A percentile compares a stretch with the other conserved stretches of the same genome.
These are phyloP conservation scores for Gymnopilus junonius DNA, from an alignment of 768 basidiomycete genomes.

Conservation along the genomic window DNA sequence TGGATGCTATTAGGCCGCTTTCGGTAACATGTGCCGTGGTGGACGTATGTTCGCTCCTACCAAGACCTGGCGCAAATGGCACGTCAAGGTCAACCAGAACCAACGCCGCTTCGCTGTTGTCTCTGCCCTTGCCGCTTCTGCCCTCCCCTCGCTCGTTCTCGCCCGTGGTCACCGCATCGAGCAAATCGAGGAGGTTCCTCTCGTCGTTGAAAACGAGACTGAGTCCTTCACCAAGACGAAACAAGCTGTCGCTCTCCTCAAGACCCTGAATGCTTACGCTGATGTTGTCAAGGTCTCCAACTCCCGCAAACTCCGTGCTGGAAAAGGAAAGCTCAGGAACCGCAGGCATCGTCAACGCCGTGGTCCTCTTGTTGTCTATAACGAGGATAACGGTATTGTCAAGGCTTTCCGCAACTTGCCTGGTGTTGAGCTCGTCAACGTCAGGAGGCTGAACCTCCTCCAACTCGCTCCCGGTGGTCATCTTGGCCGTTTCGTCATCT, in stretches of 20 bases:
- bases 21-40: slow-evolving; percentile 99
- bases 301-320: slow-evolving; percentile 95
- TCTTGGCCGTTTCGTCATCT: slow-evolving; percentile 98
- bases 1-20: slow-evolving; percentile 72
- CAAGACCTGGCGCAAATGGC: slow-evolving; percentile 99
- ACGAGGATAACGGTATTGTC: slow-evolving; percentile 96
- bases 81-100: slow-evolving; percentile 99
- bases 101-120: slow-evolving; percentile 98
- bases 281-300: slow-evolving; percentile 98
- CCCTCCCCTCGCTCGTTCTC: slow-evolving; percentile 96
- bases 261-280: slow-evolving; percentile 84
- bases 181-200: slow-evolving; percentile 93
- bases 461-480: slow-evolving; percentile 99
- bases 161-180: slow-evolving; percentile 99
- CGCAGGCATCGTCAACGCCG: slow-evolving; percentile 96
- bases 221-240: slow-evolving; percentile 97
- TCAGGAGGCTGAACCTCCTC: slow-evolving; percentile 93
- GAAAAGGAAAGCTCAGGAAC: slow-evolving; percentile 97
- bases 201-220: slow-evolving; percentile 78
- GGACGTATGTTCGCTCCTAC: slow-evolving; percentile 99
- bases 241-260: slow-evolving; percentile 93
- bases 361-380: slow-evolving; percentile 96
- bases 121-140: slow-evolving; percentile 97
- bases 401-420: slow-evolving; percentile 99
- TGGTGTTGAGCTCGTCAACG: slow-evolving; percentile 96